Evolutionary conservation across 78 protist species (phyloP).

Genomic region (Chrysochromulina tobinii): DNA sequence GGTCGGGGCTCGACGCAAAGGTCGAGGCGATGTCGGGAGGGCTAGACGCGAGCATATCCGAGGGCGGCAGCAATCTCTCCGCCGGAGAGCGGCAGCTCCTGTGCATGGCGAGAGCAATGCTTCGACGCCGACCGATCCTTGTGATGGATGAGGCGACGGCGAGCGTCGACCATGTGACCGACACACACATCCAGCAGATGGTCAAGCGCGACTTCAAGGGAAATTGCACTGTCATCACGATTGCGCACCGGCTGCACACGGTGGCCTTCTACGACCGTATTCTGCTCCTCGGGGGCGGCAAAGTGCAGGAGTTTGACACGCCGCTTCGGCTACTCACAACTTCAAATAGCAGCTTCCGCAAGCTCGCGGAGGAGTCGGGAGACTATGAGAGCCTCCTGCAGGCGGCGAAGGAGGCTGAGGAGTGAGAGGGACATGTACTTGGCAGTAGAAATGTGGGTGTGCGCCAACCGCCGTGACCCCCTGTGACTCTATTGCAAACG

Average conservation of each 20-base stretch:
- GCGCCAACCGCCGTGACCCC: too few species aligned
- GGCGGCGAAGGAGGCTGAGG: too few species aligned
- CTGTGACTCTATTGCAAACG: too few species aligned
- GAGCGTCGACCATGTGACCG: slow-evolving; percentile 76
- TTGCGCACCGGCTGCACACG: slow-evolving; percentile 64
- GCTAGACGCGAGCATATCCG: neutral
- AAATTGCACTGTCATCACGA: slow-evolving; percentile 42
- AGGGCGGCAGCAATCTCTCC: slow-evolving; percentile 74
- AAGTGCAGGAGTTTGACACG: slow-evolving; percentile 34
- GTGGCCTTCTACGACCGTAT: slow-evolving; percentile 55
- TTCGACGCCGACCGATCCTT: neutral
- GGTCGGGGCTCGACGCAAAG: neutral
- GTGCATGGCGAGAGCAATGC: slow-evolving; percentile 29
- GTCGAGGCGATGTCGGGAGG: neutral
- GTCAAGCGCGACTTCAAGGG: neutral
- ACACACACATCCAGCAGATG: slow-evolving; percentile 24
- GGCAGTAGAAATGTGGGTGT: too few species aligned
- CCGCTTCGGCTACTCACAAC: slow-evolving; percentile 23
- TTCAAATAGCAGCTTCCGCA: neutral
- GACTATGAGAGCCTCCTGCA: neutral
- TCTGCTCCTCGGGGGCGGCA: slow-evolving; percentile 59
- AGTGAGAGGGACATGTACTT: too few species aligned
- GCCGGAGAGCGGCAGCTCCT: slow-evolving; percentile 37
- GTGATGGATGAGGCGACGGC: slow-evolving; percentile 91
- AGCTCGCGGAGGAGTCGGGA: neutral